A percentile compares a stretch with the other conserved stretches of the same genome.
Conservation (phyloP, 495 filamentous ascomycete genomes). For the Lophiostoma macrostomum region DNA sequence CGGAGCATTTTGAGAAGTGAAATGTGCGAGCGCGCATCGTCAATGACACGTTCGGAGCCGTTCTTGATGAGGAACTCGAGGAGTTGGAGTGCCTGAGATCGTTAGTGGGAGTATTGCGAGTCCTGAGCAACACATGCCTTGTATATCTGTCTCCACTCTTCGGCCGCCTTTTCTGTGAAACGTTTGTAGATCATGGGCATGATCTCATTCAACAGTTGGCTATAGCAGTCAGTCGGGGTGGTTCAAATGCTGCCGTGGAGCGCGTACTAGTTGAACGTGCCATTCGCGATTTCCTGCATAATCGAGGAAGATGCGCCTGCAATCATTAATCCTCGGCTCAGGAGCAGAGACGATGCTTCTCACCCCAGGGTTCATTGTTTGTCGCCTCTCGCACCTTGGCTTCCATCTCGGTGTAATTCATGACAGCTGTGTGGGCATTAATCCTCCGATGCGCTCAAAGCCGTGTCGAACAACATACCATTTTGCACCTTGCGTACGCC, state of each 20-base stretch:
- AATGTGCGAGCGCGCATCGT: constrained; percentile 93
- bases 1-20: constrained; percentile 96
- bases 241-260: not conserved
- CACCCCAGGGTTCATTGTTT: constrained; percentile 34
- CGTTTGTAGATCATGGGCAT: constrained; percentile 99
- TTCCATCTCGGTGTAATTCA: constrained; percentile 99
- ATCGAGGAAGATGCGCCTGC: constrained; percentile 81
- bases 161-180: constrained; percentile 96
- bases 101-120: constrained; percentile 3
- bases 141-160: constrained; percentile 99
- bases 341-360: not conserved
- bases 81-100: constrained; percentile 71
- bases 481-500: constrained; percentile 97
- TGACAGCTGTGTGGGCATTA: constrained; percentile 64
- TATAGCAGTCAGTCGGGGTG: constrained; percentile 41
- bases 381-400: constrained; percentile 65
- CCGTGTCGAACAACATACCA: constrained; percentile 58
- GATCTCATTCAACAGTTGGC: constrained; percentile 96
- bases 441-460: constrained; percentile 20
- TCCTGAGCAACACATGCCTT: constrained; percentile 54
- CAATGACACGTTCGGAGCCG: constrained; percentile 94
- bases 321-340: constrained; percentile 36
- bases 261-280: constrained; percentile 94
- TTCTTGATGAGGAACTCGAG: constrained; percentile 98
- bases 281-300: constrained; percentile 96